Conservation (phyloP, 2,329 filamentous ascomycete genomes). For the Penicillium sp. region DNA sequence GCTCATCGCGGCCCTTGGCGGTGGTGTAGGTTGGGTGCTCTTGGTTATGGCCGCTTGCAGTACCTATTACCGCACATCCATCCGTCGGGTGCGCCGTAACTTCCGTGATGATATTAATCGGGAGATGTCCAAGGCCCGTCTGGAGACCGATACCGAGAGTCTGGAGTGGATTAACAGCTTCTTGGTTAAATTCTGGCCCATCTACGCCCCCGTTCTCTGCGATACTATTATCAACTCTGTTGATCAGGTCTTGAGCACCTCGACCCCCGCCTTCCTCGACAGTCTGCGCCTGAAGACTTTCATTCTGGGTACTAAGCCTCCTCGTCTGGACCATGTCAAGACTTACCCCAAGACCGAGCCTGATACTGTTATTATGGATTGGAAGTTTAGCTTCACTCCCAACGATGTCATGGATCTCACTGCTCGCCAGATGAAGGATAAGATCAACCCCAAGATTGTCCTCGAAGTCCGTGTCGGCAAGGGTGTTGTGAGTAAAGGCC, state of each 20-base stretch:
- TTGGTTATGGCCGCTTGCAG: slow-evolving; percentile 89
- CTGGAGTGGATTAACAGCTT: slow-evolving; percentile 99
- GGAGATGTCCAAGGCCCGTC: slow-evolving; percentile 81
- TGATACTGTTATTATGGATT: slow-evolving; percentile 97
- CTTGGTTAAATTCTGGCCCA: slow-evolving; percentile 98
- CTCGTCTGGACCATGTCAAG: slow-evolving; percentile 95
- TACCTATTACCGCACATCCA: slow-evolving; percentile 95
- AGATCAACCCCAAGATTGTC: slow-evolving; percentile 95
- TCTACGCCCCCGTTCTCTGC: slow-evolving; percentile 92
- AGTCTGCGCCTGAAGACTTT: slow-evolving; percentile 93
- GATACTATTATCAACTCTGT: slow-evolving; percentile 91
- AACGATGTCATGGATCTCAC: slow-evolving; percentile 95
- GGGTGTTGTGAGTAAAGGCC: slow-evolving; percentile 93
- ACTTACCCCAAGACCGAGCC: slow-evolving; percentile 96
- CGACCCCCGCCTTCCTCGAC: slow-evolving; percentile 90
- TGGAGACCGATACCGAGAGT: slow-evolving; percentile 90
- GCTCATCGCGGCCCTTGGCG: slow-evolving; percentile 85
- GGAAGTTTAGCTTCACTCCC: slow-evolving; percentile 99
- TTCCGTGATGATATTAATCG: slow-evolving; percentile 92
- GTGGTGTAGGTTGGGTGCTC: slow-evolving; percentile 90
- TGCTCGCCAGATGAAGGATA: slow-evolving; percentile 84
- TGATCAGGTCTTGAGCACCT: slow-evolving; percentile 91
- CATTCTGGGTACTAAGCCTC: slow-evolving; percentile 91
- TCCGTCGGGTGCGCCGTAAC: slow-evolving; percentile 90
- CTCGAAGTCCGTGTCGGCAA: slow-evolving; percentile 94